A percentile compares a stretch with the other conserved stretches of the same genome.
Conservation (phyloP, 2,329 filamentous ascomycete genomes). For the Boeremia lycopersici region DNA sequence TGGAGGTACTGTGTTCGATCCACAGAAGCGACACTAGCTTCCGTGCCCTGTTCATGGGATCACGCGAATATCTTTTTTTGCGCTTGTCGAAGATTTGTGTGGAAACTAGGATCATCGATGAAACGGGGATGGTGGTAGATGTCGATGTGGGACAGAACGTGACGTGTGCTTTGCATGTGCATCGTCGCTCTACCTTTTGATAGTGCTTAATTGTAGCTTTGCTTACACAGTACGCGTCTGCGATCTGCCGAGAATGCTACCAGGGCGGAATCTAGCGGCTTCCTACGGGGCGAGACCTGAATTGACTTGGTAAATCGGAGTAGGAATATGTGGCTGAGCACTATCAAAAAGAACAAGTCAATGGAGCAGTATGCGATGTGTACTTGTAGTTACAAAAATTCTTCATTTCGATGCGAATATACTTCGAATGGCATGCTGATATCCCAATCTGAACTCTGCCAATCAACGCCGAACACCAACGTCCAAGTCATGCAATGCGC, state of each 20-base stretch:
- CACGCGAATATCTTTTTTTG: slow-evolving; percentile 15
- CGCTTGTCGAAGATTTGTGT: neutral
- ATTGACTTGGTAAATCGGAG: too few relatives aligned
- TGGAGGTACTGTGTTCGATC: slow-evolving; percentile 22
- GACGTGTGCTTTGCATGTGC: neutral
- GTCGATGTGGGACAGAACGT: neutral
- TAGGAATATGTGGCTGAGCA: too few relatives aligned
- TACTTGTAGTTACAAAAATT: neutral
- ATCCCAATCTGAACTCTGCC: neutral
- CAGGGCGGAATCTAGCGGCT: too few relatives aligned
- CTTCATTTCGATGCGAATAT: neutral
- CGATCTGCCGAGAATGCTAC: too few relatives aligned
- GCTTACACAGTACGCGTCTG: too few relatives aligned
- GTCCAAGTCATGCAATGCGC: neutral
- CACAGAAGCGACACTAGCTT: slow-evolving; percentile 21
- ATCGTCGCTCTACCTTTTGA: too few relatives aligned
- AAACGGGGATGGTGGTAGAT: neutral
- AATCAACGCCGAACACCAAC: neutral
- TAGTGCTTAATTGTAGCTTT: too few relatives aligned
- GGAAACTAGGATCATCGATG: neutral
- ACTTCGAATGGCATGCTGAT: neutral
- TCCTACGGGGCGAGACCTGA: too few relatives aligned
- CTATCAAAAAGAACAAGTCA: too few relatives aligned
- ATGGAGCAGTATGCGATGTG: neutral
- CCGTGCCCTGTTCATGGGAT: slow-evolving; percentile 10